phyloP scores from a whole-genome alignment of 345 rosid species.

The Hirschfeldia incana region DNA sequence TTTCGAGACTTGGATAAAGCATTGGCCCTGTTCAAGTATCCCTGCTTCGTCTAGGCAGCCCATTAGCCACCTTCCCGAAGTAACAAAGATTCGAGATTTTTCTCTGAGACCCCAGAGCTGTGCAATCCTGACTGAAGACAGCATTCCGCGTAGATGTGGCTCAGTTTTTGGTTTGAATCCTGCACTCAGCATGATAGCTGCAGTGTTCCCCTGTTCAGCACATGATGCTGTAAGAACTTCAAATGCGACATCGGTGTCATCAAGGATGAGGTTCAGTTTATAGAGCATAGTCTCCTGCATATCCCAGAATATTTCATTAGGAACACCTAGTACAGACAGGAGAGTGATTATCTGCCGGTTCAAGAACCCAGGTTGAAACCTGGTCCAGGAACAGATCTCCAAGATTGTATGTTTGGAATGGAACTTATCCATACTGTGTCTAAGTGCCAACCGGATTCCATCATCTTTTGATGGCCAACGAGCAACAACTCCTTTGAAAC shows the following conservation, averaged over 20 bases:
- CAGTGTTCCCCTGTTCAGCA: slow-evolving; percentile 70
- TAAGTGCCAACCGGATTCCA: slow-evolving; percentile 60
- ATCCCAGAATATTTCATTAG: slow-evolving; percentile 67
- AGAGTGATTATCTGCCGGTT: slow-evolving; percentile 85
- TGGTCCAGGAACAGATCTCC: slow-evolving; percentile 90
- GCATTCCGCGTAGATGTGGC: slow-evolving; percentile 86
- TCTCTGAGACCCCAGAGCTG: slow-evolving; percentile 90
- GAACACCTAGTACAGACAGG: slow-evolving; percentile 64
- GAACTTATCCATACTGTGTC: slow-evolving; percentile 81
- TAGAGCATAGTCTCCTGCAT: slow-evolving; percentile 72
- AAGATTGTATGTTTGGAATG: slow-evolving; percentile 59
- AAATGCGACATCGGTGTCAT: slow-evolving; percentile 73
- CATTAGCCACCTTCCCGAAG: slow-evolving; percentile 89
- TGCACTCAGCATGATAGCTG: slow-evolving; percentile 91
- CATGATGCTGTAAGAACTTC: slow-evolving; percentile 80
- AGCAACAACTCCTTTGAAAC: slow-evolving; percentile 90
- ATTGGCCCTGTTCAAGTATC: slow-evolving; percentile 81
- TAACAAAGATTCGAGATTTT: slow-evolving; percentile 79
- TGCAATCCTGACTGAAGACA: slow-evolving; percentile 78
- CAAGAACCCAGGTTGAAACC: slow-evolving; percentile 90
- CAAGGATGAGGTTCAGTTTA: slow-evolving; percentile 62
- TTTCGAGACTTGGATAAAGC: slow-evolving; percentile 82
- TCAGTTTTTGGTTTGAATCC: slow-evolving; percentile 76
- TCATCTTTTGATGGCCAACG: slow-evolving; percentile 77
- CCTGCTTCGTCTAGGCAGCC: slow-evolving; percentile 88